These are phyloP conservation scores for Leucaena leucocephala DNA, from an alignment of 306 rosid species.

Conservation along the genomic window DNA sequence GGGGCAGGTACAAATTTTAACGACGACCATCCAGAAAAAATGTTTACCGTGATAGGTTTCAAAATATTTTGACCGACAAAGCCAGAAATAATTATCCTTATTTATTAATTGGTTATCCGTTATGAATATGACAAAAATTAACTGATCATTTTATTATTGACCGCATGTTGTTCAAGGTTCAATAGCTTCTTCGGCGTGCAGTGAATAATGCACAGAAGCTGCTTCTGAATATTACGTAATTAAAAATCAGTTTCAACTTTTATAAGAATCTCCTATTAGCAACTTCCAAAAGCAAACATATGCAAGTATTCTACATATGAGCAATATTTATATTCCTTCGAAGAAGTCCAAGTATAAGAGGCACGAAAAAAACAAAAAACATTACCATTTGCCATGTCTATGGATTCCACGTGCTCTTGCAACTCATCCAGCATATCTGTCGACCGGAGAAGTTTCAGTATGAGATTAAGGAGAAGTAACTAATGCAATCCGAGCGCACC, in stretches of 20 bases:
- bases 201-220: neutral
- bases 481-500: neutral
- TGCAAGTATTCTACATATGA: neutral
- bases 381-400: constrained; percentile 94
- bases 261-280: neutral
- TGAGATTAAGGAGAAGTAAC: neutral
- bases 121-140: neutral
- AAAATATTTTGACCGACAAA: constrained; percentile 1
- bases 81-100: constrained; percentile 5
- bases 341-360: constrained; percentile 21
- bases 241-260: constrained; percentile 6
- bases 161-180: neutral
- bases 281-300: neutral
- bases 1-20: neutral
- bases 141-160: constrained; percentile 11
- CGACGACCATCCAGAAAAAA: neutral
- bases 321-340: neutral
- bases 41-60: neutral
- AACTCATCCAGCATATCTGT: constrained; percentile 87
- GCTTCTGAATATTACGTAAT: neutral
- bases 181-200: neutral
- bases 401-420: constrained; percentile 96
- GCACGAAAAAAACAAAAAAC: neutral
- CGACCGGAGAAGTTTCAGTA: constrained; percentile 17
- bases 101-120: neutral